phyloP scores from a whole-genome alignment of 768 basidiomycete species.

The Mycena pura region DNA sequence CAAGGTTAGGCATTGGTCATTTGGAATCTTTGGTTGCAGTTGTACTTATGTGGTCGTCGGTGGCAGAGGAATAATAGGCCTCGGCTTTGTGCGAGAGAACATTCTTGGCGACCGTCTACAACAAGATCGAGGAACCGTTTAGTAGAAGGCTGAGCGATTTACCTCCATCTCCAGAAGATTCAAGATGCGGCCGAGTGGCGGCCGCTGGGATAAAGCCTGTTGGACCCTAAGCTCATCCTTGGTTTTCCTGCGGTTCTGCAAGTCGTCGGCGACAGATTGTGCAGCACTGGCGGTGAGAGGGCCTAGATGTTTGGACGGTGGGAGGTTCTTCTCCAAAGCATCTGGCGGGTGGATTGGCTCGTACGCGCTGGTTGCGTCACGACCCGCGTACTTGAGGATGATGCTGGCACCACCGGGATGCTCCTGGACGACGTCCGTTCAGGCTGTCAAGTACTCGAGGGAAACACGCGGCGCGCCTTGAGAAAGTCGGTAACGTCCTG shows the following conservation, averaged over 20 bases:
- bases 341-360: conserved; percentile 88
- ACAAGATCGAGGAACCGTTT: conserved; percentile 1
- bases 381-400: conserved; percentile 85
- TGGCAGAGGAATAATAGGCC: conserved; percentile 86
- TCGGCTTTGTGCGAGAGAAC: conserved; percentile 77
- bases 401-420: conserved; percentile 86
- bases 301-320: conserved; percentile 76
- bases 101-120: conserved; percentile 71
- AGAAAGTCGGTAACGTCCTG: conserved; percentile 82
- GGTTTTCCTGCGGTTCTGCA: conserved; percentile 56
- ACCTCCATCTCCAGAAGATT: conserved; percentile 88
- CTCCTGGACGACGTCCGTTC: conserved; percentile 47
- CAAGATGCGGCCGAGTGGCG: conserved; percentile 72
- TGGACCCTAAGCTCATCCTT: conserved; percentile 76
- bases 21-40: conserved; percentile 10
- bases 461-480: conserved; percentile 50
- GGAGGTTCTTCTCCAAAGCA: conserved; percentile 75
- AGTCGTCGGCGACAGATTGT: conserved; percentile 41
- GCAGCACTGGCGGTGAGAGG: conserved; percentile 57
- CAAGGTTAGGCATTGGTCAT: conserved; percentile 12
- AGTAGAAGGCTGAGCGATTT: not conserved
- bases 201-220: conserved; percentile 63
- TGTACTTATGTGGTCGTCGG: conserved; percentile 85
- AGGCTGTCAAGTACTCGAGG: not conserved
- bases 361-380: conserved; percentile 80